Base-by-base conservation (phyloP, 495 filamentous ascomycete genomes). In the Glonium stellatum region DNA sequence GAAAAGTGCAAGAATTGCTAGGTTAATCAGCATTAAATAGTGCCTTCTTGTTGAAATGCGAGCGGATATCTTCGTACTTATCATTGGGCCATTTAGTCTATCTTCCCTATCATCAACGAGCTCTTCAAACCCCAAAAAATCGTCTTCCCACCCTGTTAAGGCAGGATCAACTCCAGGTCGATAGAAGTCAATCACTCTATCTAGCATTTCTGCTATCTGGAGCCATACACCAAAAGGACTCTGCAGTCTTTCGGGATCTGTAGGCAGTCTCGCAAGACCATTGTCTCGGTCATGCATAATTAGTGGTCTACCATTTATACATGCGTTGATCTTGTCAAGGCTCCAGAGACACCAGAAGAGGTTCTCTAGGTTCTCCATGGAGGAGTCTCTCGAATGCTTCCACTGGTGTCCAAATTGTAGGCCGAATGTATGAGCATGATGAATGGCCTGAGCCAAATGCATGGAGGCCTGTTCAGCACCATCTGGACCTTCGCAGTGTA, bases 321-420 rank as follows among this genome's bases (percentile, higher is more conserved):
- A 77, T 5, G 81, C 78, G 58, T 84, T 82, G 39, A 87, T 73
- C 41, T 84, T 80, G 65, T 90, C 87, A 8, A 89, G 66, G 11
- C 82, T 80, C 80, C 85, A 88, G 13, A 89, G 62, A 42, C 82
- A 83, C 75, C 83, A 87, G 58, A 88, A 87, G 0, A 88, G 70
- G 12, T 74, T 70, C 6, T 79, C 76, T n/a, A 75, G 61, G n/a
- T 71, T 64, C 41, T 77, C 70, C 22, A 57, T 46, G 2, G 54
- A 59, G 5, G 64, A 62, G 36, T 61, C 69, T 62, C 50, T 69
- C 54, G 60, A 58, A 48, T 66, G 59, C 55, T 72, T 71, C 25
- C 71, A 66, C 25, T 77, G 73, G 19, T 73, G 74, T 46, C 76
- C 74, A 39, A 81, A 74, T 58, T 90, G 87, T 23, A 89, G 68